Conservation (phyloP, 2,329 filamentous ascomycete genomes). For the Pezicula radicicola region DNA sequence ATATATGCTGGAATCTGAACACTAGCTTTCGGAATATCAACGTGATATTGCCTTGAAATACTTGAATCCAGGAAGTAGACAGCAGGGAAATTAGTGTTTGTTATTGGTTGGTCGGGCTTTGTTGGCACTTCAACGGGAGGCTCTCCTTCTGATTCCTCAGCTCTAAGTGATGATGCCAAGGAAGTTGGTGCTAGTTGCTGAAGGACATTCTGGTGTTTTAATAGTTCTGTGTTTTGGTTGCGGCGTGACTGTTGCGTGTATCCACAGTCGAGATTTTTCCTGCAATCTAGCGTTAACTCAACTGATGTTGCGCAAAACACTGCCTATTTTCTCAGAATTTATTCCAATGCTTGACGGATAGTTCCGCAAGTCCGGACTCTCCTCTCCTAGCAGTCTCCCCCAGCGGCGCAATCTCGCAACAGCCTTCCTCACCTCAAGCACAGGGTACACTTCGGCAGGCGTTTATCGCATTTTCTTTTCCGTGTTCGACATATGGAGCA, state of each 20-base stretch:
- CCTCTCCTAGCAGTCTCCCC: too few relatives aligned
- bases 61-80: conserved; percentile 12
- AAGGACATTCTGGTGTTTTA: not conserved
- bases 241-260: not conserved
- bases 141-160: not conserved
- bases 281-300: not conserved
- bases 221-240: not conserved
- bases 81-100: conserved; percentile 5
- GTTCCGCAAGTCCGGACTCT: too few relatives aligned
- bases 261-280: not conserved
- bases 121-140: not conserved
- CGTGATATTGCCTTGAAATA: conserved; percentile 3
- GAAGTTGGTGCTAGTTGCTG: not conserved
- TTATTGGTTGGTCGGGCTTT: not conserved
- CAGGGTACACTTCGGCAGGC: conserved; percentile 10
- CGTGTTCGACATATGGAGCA: conserved; percentile 9
- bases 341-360: too few relatives aligned
- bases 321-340: too few relatives aligned
- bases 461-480: conserved; percentile 13
- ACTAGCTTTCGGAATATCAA: conserved; percentile 5
- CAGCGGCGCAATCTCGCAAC: not conserved
- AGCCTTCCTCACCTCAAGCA: conserved; percentile 6
- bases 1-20: conserved; percentile 1
- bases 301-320: not conserved
- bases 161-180: not conserved